Evolutionary conservation across 306 rosid species (phyloP).

Genomic region (Vachellia pachyceras): DNA sequence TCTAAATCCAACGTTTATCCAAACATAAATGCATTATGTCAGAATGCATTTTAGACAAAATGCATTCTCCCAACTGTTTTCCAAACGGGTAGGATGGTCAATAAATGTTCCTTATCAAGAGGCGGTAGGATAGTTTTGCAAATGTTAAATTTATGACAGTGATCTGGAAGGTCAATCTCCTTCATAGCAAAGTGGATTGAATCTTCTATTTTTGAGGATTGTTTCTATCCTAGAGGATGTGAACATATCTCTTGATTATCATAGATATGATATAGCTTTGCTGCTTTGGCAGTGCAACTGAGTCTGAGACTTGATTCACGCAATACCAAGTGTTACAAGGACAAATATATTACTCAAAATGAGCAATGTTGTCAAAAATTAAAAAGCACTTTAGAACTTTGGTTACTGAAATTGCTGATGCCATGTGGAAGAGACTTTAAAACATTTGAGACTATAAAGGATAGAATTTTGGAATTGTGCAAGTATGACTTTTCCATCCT

Average conservation of each 20-base stretch:
- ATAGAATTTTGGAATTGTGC: not conserved
- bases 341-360: too few relatives aligned
- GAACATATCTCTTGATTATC: not conserved
- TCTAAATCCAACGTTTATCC: too few relatives aligned
- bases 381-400: not conserved
- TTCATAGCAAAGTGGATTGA: not conserved
- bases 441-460: not conserved
- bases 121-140: not conserved
- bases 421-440: not conserved
- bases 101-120: not conserved
- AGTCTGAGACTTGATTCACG: too few relatives aligned
- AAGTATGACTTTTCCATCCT: not conserved
- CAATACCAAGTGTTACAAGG: too few relatives aligned
- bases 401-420: not conserved
- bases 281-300: too few relatives aligned
- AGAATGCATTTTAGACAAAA: too few relatives aligned
- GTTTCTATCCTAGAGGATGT: not conserved
- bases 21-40: too few relatives aligned
- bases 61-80: too few relatives aligned
- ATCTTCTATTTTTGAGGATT: not conserved
- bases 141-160: not conserved
- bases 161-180: not conserved
- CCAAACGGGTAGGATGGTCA: too few relatives aligned
- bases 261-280: too few relatives aligned
- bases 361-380: too few relatives aligned